These are phyloP conservation scores for Hericium erinaceus DNA, from an alignment of 768 basidiomycete genomes.

Conservation along the genomic window DNA sequence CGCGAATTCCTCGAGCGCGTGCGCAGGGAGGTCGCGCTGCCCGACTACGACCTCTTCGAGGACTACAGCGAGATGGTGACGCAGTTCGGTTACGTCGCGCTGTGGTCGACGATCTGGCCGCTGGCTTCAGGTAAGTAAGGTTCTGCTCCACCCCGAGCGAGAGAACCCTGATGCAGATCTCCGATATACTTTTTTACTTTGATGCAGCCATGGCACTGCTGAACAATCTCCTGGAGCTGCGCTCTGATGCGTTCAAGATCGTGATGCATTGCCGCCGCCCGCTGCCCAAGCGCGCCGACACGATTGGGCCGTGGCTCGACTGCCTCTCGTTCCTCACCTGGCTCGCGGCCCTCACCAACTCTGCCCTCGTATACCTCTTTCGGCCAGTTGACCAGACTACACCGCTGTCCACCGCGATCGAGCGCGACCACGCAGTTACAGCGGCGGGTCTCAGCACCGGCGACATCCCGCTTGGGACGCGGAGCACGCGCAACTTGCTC, in stretches of 20 bases:
- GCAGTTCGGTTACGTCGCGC: constrained; percentile 85
- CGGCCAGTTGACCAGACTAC: constrained; percentile 32
- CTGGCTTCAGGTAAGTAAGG: constrained; percentile 57
- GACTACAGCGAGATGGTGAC: constrained; percentile 98
- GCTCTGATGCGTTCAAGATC: constrained; percentile 95
- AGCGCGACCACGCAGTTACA: constrained; percentile 11
- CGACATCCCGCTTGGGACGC: background rate
- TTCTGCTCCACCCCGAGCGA: background rate
- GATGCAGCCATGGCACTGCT: constrained; percentile 67
- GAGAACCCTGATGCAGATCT: background rate
- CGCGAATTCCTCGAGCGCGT: constrained; percentile 73
- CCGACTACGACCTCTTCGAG: constrained; percentile 71
- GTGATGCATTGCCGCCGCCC: constrained; percentile 77
- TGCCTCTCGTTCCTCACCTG: constrained; percentile 82
- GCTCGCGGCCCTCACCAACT: constrained; percentile 81
- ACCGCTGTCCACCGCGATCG: constrained; percentile 19
- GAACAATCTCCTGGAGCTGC: constrained; percentile 88
- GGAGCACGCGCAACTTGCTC: constrained; percentile 17
- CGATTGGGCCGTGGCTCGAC: constrained; percentile 93
- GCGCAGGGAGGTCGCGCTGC: constrained; percentile 65
- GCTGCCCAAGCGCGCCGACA: constrained; percentile 78
- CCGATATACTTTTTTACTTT: background rate
- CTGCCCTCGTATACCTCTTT: constrained; percentile 89
- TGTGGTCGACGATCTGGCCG: constrained; percentile 95
- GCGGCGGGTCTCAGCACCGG: constrained; percentile 5